phyloP scores from a whole-genome alignment of 257 asterid genomes.

The Lithospermum erythrorhizon region DNA sequence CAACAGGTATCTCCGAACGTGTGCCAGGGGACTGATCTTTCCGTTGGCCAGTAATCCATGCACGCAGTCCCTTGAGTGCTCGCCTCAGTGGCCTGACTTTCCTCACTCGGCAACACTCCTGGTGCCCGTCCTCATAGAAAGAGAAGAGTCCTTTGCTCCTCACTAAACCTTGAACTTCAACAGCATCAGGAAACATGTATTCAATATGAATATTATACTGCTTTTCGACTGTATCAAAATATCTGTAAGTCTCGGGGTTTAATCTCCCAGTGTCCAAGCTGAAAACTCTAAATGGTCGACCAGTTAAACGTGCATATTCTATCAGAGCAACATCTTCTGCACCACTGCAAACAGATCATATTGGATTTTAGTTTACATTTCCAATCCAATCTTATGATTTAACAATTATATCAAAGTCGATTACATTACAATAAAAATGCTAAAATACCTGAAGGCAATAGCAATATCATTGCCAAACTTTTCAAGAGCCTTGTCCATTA shows the following conservation, averaged over 20 bases:
- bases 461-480: constrained; percentile 50
- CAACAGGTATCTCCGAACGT: constrained; percentile 39
- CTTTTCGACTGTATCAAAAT: constrained; percentile 38
- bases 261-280: constrained; percentile 46
- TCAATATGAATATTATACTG: constrained; percentile 31
- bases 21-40: constrained; percentile 53
- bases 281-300: constrained; percentile 43
- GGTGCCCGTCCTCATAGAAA: constrained; percentile 48
- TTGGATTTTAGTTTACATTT: background rate
- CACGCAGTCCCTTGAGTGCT: constrained; percentile 35
- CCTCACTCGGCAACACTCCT: constrained; percentile 45
- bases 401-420: background rate
- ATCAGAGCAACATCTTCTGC: constrained; percentile 50
- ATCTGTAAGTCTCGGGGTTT: constrained; percentile 39
- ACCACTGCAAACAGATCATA: constrained; percentile 23
- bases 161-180: constrained; percentile 36
- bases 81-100: constrained; percentile 37
- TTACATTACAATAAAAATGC: background rate
- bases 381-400: background rate
- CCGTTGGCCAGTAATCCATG: constrained; percentile 50
- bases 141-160: constrained; percentile 42
- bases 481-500: constrained; percentile 52
- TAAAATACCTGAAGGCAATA: constrained; percentile 41
- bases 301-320: constrained; percentile 40
- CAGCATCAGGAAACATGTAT: constrained; percentile 41